Evolutionary conservation across 495 filamentous ascomycete genomes (phyloP).

Genomic region (Penicillium desertorum): DNA sequence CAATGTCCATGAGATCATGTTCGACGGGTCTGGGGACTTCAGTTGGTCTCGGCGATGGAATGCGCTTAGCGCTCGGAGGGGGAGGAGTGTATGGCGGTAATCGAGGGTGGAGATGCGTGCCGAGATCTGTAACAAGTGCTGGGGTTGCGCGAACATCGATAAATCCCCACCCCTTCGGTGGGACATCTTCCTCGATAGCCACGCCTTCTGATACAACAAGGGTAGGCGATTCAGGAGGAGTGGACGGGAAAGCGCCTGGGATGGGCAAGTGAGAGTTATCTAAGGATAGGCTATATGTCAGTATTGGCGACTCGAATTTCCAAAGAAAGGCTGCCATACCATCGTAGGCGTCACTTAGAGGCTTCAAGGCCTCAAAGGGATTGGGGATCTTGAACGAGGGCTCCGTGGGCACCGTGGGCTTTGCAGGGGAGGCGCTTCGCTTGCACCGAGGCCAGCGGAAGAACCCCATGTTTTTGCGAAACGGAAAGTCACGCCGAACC

Average conservation of each 20-base stretch:
- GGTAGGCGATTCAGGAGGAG: constrained; percentile 21
- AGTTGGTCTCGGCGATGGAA: constrained; percentile 7
- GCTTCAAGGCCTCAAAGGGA: background rate
- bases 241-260: constrained; percentile 25
- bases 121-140: constrained; percentile 24
- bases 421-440: background rate
- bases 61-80: constrained; percentile 2
- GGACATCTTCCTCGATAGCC: constrained; percentile 8
- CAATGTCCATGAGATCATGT: constrained; percentile 18
- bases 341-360: background rate
- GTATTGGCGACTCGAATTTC: background rate
- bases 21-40: constrained; percentile 3
- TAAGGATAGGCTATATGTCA: background rate
- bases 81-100: constrained; percentile 12
- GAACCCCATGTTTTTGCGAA: constrained; percentile 10
- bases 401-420: background rate
- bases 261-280: constrained; percentile 12
- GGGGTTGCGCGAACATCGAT: constrained; percentile 14
- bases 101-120: constrained; percentile 22
- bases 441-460: constrained; percentile 10
- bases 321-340: background rate
- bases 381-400: background rate
- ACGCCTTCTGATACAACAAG: constrained; percentile 9
- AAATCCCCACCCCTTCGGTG: constrained; percentile 8
- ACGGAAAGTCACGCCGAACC: background rate